Conservation (phyloP, 768 basidiomycete genomes). For the Russula olivacea region DNA sequence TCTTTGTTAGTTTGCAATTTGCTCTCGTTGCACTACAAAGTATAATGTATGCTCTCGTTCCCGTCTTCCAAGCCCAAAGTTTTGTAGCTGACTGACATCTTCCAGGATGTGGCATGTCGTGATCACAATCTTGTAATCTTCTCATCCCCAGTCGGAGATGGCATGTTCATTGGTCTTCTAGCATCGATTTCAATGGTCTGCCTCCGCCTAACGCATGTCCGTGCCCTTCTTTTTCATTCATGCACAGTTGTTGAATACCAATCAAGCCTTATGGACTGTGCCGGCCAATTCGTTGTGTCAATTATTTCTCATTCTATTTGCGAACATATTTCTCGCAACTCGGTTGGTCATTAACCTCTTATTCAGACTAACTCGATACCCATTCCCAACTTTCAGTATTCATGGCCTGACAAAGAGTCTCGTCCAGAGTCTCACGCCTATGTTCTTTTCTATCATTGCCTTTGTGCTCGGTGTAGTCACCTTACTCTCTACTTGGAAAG, state of each 20-base stretch:
- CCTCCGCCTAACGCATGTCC: neutral
- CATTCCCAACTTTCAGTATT: neutral
- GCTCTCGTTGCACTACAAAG: neutral
- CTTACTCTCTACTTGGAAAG: neutral
- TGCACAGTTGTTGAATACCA: neutral
- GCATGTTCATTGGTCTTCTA: neutral
- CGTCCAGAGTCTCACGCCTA: neutral
- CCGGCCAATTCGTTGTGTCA: slow-evolving; percentile 1
- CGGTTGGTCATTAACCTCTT: neutral
- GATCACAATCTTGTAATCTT: neutral
- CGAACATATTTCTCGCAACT: neutral
- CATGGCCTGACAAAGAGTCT: neutral
- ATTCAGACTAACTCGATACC: neutral
- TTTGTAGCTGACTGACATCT: neutral
- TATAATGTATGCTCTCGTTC: neutral
- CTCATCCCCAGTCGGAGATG: too few species aligned
- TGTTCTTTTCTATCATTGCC: neutral
- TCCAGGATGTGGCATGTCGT: neutral
- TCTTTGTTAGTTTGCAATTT: slow-evolving; percentile 4
- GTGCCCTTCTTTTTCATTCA: neutral
- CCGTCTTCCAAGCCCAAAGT: neutral
- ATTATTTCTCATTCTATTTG: neutral
- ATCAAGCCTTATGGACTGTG: slow-evolving; percentile 1
- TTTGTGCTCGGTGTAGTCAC: neutral
- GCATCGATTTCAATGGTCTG: neutral